Base-by-base conservation (phyloP, 2,329 filamentous ascomycete species). In the Teratosphaeria nubilosa region DNA sequence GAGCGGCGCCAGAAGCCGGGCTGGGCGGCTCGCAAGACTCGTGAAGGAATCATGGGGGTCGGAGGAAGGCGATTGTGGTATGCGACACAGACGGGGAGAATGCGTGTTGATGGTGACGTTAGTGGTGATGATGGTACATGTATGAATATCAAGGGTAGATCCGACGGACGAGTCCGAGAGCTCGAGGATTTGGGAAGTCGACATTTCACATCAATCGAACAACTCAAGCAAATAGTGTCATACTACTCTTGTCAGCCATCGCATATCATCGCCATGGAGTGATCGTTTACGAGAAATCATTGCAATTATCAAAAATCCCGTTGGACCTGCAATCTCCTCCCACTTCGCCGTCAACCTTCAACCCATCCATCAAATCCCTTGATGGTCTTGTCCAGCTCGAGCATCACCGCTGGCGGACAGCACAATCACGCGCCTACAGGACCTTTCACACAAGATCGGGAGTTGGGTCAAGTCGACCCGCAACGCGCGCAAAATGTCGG, bases 1-100 rank as follows among this genome's bases (percentile, higher is more conserved):
- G 80, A 85, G 55, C 82, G 78, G 63, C 76, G 79, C 66, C 82
- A 70, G 72, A 86, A 85, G 56, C 82, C 80, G 10, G 74, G 74
- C 41, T 59, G 58, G 56, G 62, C 41, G 4, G 25, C 51, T 30
- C 51, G 25, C 13, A 53, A 16, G 14, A 48, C 31, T 11, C 48
- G 51, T 54, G 41, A 48, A 16, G 41, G 41, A 9, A 48, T 24
- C 41, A 48, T 48, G 41, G 16, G 9, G n/a, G n/a, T 6, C 9
- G n/a, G 16, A 11, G n/a, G 1, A 22, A 10, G 20, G n/a, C 41
- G 9, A 11, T 48, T 4, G 41, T 20, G 5, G n/a, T 48, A 5
- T 16, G 41, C 9, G n/a, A 48, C 2, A 22, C 16, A 22, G 20
- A 48, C n/a, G n/a, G n/a, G 9, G n/a, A 22, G 41, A 20, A 48